Percentiles rank a stretch among this genome's conserved stretches.
phyloP scores from a whole-genome alignment of 2,329 filamentous ascomycete species.

The Leptosphaerulina australis region DNA sequence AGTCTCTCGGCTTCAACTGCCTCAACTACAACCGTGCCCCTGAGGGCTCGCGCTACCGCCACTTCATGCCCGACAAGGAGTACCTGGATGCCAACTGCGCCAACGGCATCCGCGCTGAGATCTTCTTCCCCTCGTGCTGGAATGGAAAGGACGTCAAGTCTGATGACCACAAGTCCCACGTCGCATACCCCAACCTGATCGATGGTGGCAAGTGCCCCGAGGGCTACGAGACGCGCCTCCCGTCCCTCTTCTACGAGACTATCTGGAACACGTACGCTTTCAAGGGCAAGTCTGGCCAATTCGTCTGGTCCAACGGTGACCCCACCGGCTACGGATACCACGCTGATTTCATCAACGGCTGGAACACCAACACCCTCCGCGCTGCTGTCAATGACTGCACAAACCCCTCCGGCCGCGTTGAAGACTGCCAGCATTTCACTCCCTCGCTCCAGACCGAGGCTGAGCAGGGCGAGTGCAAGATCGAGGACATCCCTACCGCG shows the following conservation, averaged over 20 bases:
- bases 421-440: slow-evolving; percentile 75
- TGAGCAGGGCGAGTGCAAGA: slow-evolving; percentile 64
- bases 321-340: slow-evolving; percentile 75
- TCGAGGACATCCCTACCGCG: slow-evolving; percentile 61
- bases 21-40: slow-evolving; percentile 73
- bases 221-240: slow-evolving; percentile 60
- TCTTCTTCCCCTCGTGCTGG: slow-evolving; percentile 80
- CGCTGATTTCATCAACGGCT: slow-evolving; percentile 74
- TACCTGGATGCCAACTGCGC: slow-evolving; percentile 81
- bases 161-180: slow-evolving; percentile 68
- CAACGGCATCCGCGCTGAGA: slow-evolving; percentile 75
- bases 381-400: slow-evolving; percentile 76
- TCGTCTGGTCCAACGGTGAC: slow-evolving; percentile 73
- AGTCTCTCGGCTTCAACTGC: slow-evolving; percentile 93
- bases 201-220: slow-evolving; percentile 62
- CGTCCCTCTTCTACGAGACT: slow-evolving; percentile 66
- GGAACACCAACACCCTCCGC: slow-evolving; percentile 70
- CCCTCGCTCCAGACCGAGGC: slow-evolving; percentile 62
- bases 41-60: slow-evolving; percentile 79
- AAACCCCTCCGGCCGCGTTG: slow-evolving; percentile 68
- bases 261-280: slow-evolving; percentile 61
- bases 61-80: slow-evolving; percentile 78
- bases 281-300: slow-evolving; percentile 60
- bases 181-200: slow-evolving; percentile 63
- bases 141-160: slow-evolving; percentile 65